A percentile compares a stretch with the other conserved stretches of the same genome.
Evolutionary conservation across 176 grass and related monocot genomes (phyloP).

Genomic region (Raddia distichophylla): DNA sequence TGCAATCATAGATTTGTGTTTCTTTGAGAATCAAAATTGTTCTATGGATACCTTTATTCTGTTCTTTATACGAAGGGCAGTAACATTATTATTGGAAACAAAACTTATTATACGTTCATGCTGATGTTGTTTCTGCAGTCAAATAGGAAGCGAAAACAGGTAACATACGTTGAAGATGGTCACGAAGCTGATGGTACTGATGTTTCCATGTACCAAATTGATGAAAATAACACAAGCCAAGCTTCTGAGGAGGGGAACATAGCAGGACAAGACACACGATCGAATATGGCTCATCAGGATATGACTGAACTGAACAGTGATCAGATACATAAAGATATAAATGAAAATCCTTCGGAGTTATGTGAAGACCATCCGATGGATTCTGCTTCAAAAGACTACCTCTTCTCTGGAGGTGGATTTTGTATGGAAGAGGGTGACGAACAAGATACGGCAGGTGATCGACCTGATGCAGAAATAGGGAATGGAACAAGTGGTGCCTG

Average conservation of each 20-base stretch:
- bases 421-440: conserved; percentile 52
- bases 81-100: background rate
- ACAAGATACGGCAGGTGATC: conserved; percentile 33
- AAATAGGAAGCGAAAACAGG: conserved; percentile 65
- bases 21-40: background rate
- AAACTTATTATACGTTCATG: conserved; percentile 31
- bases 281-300: conserved; percentile 41
- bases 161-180: conserved; percentile 74
- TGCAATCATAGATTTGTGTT: background rate
- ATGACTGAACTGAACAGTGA: conserved; percentile 29
- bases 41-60: conserved; percentile 38
- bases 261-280: conserved; percentile 30
- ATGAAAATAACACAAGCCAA: conserved; percentile 38
- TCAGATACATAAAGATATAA: background rate
- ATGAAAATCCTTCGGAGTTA: conserved; percentile 33
- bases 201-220: conserved; percentile 22
- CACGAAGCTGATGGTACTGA: conserved; percentile 49
- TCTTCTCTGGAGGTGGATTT: conserved; percentile 77
- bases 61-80: background rate
- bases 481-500: conserved; percentile 22
- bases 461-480: conserved; percentile 23
- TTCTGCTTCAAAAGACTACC: conserved; percentile 43
- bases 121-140: conserved; percentile 57
- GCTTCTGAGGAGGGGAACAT: conserved; percentile 28
- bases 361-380: conserved; percentile 4